Percentiles rank a stretch among this genome's conserved stretches.
Conservation (phyloP, 2,329 filamentous ascomycete genomes). For the Fusarium sp. region DNA sequence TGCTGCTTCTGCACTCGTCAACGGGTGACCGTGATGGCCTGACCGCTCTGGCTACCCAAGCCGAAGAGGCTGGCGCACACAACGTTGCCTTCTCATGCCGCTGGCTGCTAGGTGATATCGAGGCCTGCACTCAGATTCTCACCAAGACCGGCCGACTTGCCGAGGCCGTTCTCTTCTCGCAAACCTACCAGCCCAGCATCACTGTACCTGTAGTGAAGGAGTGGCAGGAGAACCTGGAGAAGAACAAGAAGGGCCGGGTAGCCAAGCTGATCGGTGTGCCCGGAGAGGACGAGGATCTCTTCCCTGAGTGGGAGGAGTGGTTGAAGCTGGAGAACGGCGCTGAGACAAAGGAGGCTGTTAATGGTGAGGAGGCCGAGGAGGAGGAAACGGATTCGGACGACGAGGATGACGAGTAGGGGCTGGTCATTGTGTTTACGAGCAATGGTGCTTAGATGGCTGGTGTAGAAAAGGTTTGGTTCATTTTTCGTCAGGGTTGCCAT, state of each 20-base stretch:
- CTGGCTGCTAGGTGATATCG: constrained; percentile 87
- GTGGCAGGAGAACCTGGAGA: constrained; percentile 89
- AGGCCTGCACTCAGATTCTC: constrained; percentile 84
- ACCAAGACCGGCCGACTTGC: constrained; percentile 81
- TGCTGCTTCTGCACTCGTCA: constrained; percentile 89
- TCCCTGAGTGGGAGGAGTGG: constrained; percentile 97
- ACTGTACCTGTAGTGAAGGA: constrained; percentile 74
- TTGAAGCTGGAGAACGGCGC: constrained; percentile 83
- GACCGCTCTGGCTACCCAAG: constrained; percentile 76
- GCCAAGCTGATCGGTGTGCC: constrained; percentile 86
- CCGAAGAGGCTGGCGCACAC: constrained; percentile 81
- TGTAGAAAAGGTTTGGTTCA: constrained; percentile 47
- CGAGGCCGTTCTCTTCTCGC: constrained; percentile 90
- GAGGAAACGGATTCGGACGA: constrained; percentile 35
- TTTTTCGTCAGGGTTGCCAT: constrained; percentile 45
- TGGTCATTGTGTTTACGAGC: constrained; percentile 34
- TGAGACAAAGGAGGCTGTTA: constrained; percentile 38
- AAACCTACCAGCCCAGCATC: constrained; percentile 92
- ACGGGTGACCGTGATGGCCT: constrained; percentile 84
- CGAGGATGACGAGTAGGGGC: constrained; percentile 42
- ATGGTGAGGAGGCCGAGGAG: constrained; percentile 38
- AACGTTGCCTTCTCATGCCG: constrained; percentile 93
- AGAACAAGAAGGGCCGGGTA: constrained; percentile 86
- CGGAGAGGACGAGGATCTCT: constrained; percentile 85
- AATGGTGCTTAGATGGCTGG: constrained; percentile 44